Evolutionary conservation across 2,329 filamentous ascomycete genomes (phyloP).

Genomic region (Zymoseptoria passerinii): DNA sequence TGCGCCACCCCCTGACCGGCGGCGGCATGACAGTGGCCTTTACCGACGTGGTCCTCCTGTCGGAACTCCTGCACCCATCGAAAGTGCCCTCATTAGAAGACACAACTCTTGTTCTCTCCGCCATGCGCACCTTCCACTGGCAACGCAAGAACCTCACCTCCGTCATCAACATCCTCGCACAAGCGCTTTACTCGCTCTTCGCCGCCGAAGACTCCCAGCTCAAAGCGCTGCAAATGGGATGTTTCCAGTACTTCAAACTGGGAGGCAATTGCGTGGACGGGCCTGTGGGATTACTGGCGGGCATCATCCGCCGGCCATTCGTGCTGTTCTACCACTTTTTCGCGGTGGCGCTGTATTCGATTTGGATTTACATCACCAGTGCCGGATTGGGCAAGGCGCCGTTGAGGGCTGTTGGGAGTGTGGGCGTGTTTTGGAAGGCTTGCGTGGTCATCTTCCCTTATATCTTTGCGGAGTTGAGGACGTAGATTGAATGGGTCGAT

Average conservation of each 20-base stretch:
- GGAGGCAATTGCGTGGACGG: slow-evolving; percentile 65
- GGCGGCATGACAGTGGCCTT: slow-evolving; percentile 98
- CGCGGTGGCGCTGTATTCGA: slow-evolving; percentile 76
- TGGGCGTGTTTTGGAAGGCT: slow-evolving; percentile 46
- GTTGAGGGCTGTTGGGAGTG: slow-evolving; percentile 31
- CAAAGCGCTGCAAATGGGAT: slow-evolving; percentile 73
- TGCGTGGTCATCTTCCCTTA: slow-evolving; percentile 46
- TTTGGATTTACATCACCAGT: slow-evolving; percentile 58
- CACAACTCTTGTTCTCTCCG: slow-evolving; percentile 54
- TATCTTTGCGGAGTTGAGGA: slow-evolving; percentile 32
- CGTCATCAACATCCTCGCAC: slow-evolving; percentile 96
- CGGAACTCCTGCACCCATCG: slow-evolving; percentile 62
- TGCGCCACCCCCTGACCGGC: slow-evolving; percentile 96
- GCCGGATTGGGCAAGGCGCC: slow-evolving; percentile 36
- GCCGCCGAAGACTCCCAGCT: slow-evolving; percentile 74
- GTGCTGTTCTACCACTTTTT: slow-evolving; percentile 91
- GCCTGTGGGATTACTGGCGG: slow-evolving; percentile 72
- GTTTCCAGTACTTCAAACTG: slow-evolving; percentile 82
- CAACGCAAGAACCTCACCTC: slow-evolving; percentile 69
- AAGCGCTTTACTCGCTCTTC: slow-evolving; percentile 86
- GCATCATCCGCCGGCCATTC: slow-evolving; percentile 67
- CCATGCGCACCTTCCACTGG: slow-evolving; percentile 77
- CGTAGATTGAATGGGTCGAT: slow-evolving; percentile 5
- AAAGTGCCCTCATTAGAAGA: slow-evolving; percentile 62
- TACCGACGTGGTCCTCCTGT: slow-evolving; percentile 77